A percentile compares a stretch with the other conserved stretches of the same genome.
phyloP scores from a whole-genome alignment of 2,329 filamentous ascomycete genomes.

The Scytalidium sp. region DNA sequence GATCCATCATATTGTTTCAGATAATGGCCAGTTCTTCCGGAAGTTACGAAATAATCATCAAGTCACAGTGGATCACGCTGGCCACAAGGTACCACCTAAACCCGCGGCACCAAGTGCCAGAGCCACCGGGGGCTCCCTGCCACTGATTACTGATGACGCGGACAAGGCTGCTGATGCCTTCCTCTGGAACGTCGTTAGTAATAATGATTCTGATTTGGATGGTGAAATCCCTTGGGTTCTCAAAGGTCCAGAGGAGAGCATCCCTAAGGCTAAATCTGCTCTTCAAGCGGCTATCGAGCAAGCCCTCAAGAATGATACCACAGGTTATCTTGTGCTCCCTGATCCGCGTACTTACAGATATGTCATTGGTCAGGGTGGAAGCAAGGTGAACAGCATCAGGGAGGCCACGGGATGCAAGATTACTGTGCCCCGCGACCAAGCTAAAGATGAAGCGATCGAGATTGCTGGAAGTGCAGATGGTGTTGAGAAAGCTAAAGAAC shows the following conservation, averaged over 20 bases:
- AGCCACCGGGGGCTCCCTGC: conserved; percentile 62
- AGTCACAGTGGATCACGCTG: conserved; percentile 88
- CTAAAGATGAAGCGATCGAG: conserved; percentile 78
- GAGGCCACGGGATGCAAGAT: conserved; percentile 92
- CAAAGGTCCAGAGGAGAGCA: conserved; percentile 71
- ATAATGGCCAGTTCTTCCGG: conserved; percentile 93
- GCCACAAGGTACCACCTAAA: conserved; percentile 72
- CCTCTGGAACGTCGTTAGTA: conserved; percentile 80
- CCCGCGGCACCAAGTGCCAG: conserved; percentile 50
- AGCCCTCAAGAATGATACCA: conserved; percentile 65
- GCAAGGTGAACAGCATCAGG: conserved; percentile 89
- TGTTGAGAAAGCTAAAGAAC: conserved; percentile 80
- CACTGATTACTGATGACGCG: conserved; percentile 89
- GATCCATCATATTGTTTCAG: conserved; percentile 79
- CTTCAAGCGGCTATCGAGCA: conserved; percentile 72
- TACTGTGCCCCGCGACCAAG: conserved; percentile 82
- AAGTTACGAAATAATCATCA: conserved; percentile 80
- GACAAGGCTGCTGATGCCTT: conserved; percentile 63
- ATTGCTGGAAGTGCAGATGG: conserved; percentile 77
- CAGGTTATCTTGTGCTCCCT: conserved; percentile 84
- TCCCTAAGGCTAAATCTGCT: conserved; percentile 75
- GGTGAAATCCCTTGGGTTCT: conserved; percentile 89
- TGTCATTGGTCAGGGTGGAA: conserved; percentile 85
- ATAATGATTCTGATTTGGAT: conserved; percentile 45
- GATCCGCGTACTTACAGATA: conserved; percentile 87